These are phyloP conservation scores for Cytospora piceicola DNA, from an alignment of 2,329 filamentous ascomycete genomes.

Conservation along the genomic window DNA sequence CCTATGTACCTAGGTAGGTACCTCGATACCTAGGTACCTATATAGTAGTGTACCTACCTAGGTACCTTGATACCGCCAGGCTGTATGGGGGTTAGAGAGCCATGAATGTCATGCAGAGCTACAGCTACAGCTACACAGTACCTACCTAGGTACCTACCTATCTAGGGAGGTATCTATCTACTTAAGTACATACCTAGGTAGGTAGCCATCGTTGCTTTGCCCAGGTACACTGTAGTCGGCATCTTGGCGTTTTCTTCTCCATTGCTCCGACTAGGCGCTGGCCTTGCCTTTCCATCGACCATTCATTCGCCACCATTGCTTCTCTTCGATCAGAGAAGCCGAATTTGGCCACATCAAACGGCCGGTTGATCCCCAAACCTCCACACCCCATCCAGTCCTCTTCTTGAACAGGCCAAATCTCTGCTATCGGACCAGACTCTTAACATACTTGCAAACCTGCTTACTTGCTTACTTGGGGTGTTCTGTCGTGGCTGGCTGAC, in stretches of 20 bases:
- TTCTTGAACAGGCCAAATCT: slow-evolving; percentile 19
- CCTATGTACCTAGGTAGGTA: not conserved
- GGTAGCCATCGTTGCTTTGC: not conserved
- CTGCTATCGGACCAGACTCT: slow-evolving; percentile 23
- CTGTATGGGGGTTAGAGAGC: too few relatives aligned
- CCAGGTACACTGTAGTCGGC: too few relatives aligned
- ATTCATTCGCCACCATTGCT: slow-evolving; percentile 33
- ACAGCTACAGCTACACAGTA: too few relatives aligned
- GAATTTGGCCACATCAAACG: slow-evolving; percentile 10
- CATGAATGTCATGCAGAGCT: not conserved
- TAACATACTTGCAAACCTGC: slow-evolving; percentile 19
- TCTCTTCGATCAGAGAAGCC: slow-evolving; percentile 20
- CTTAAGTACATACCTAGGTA: too few relatives aligned
- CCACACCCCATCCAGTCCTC: slow-evolving; percentile 22
- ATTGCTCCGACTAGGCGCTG: slow-evolving; percentile 35
- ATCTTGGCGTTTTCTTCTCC: slow-evolving; percentile 29
- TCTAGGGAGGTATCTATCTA: too few relatives aligned
- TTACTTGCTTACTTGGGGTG: slow-evolving; percentile 1
- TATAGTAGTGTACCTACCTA: too few relatives aligned
- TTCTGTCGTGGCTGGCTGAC: slow-evolving; percentile 8
- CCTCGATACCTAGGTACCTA: too few relatives aligned
- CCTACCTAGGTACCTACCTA: too few relatives aligned
- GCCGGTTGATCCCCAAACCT: slow-evolving; percentile 12
- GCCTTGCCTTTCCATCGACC: slow-evolving; percentile 33
- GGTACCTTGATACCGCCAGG: too few relatives aligned